These are phyloP conservation scores for Aegle marmelos DNA, from an alignment of 345 rosid genomes.

Conservation along the genomic window DNA sequence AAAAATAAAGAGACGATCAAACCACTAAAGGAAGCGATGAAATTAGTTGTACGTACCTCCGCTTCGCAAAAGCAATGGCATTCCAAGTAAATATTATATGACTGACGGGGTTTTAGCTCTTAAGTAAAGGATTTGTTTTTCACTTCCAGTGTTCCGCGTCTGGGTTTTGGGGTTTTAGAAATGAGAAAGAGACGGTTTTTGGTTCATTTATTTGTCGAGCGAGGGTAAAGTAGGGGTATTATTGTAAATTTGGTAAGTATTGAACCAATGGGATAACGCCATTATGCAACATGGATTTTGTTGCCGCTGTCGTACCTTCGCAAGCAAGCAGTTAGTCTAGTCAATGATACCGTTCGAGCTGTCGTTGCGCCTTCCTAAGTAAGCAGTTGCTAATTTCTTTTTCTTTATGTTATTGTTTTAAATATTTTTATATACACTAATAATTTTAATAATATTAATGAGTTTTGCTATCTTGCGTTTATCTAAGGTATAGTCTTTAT, in stretches of 20 bases:
- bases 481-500: too few relatives aligned
- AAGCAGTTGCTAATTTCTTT: too few relatives aligned
- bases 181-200: neutral
- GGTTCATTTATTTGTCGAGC: neutral
- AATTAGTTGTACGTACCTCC: neutral
- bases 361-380: too few relatives aligned
- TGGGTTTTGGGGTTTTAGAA: neutral
- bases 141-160: neutral
- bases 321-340: too few relatives aligned
- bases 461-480: too few relatives aligned
- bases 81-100: neutral
- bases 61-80: slow-evolving; percentile 1
- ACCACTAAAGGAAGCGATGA: neutral
- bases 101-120: neutral
- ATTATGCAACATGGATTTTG: neutral
- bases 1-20: neutral
- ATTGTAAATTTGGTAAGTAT: neutral
- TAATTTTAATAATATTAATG: too few relatives aligned
- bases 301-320: neutral
- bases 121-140: neutral
- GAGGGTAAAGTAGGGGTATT: slow-evolving; percentile 6
- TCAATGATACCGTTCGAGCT: too few relatives aligned
- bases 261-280: neutral
- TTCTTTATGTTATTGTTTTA: too few relatives aligned
- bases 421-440: too few relatives aligned